Conservation (phyloP, 352 stramenopile species). For the Globisporangium radiosum region DNA sequence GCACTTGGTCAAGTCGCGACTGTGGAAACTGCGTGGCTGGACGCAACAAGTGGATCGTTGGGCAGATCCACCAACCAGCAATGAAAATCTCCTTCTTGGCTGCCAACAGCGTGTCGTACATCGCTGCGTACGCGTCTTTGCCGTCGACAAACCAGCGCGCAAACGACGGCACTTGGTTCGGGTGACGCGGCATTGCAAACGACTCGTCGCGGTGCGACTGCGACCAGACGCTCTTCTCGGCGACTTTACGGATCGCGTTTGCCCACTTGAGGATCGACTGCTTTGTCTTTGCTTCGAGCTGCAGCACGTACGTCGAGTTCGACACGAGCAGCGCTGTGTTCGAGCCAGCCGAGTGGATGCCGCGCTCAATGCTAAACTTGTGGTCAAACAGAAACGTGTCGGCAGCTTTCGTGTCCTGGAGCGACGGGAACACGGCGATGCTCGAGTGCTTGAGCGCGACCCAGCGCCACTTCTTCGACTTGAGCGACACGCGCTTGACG, state of each 20-base stretch:
- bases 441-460: constrained; percentile 77
- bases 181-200: constrained; percentile 68
- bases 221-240: constrained; percentile 67
- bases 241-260: constrained; percentile 71
- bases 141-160: constrained; percentile 83
- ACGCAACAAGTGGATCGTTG: constrained; percentile 76
- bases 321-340: constrained; percentile 74
- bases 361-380: constrained; percentile 77
- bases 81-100: constrained; percentile 89
- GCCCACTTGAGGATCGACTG: constrained; percentile 78
- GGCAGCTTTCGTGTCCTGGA: constrained; percentile 52
- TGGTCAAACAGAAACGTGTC: constrained; percentile 78
- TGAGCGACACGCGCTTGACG: constrained; percentile 79
- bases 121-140: constrained; percentile 63
- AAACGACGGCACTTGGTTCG: constrained; percentile 50
- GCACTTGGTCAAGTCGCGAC: constrained; percentile 54
- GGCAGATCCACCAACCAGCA: constrained; percentile 87
- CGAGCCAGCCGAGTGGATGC: constrained; percentile 70
- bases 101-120: constrained; percentile 52
- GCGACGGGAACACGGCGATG: constrained; percentile 76
- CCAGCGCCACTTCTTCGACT: constrained; percentile 77
- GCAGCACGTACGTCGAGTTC: constrained; percentile 81
- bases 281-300: constrained; percentile 77
- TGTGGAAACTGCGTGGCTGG: constrained; percentile 48
- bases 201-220: constrained; percentile 76